phyloP scores from a whole-genome alignment of 352 stramenopile species.

The Phytopythium vexans region DNA sequence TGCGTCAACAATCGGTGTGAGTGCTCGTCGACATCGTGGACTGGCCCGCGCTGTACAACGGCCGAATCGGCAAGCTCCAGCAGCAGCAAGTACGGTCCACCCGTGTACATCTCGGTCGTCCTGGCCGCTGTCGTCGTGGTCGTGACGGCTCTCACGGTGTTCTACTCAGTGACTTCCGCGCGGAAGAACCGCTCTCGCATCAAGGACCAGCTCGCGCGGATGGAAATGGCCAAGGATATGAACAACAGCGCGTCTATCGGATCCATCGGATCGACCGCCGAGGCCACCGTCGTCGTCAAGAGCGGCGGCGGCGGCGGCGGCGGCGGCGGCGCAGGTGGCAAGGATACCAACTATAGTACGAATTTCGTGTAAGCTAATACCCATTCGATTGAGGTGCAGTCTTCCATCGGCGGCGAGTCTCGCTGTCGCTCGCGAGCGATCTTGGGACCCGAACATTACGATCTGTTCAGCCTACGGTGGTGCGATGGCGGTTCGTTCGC shows the following conservation, averaged over 20 bases:
- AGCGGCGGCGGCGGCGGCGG: slow-evolving; percentile 10
- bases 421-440: too few species aligned
- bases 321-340: slow-evolving; percentile 15
- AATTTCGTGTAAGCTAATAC: slow-evolving; percentile 29
- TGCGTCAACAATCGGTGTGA: slow-evolving; percentile 23
- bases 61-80: slow-evolving; percentile 6
- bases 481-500: too few species aligned
- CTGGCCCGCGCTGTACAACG: slow-evolving; percentile 34
- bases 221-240: too few species aligned
- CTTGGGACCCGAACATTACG: too few species aligned
- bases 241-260: slow-evolving; percentile 8
- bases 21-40: slow-evolving; percentile 23
- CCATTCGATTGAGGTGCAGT: too few species aligned
- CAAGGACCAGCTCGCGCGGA: too few species aligned
- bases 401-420: too few species aligned
- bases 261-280: slow-evolving; percentile 10
- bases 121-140: slow-evolving; percentile 11
- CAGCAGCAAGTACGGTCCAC: slow-evolving; percentile 21
- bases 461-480: too few species aligned
- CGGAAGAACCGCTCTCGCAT: too few species aligned
- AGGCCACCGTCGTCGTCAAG: slow-evolving; percentile 11
- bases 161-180: slow-evolving; percentile 5
- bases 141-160: slow-evolving; percentile 12
- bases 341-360: slow-evolving; percentile 27
- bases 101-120: slow-evolving; percentile 20